phyloP scores from a whole-genome alignment of 768 basidiomycete genomes.

The Mycena chlorophos region DNA sequence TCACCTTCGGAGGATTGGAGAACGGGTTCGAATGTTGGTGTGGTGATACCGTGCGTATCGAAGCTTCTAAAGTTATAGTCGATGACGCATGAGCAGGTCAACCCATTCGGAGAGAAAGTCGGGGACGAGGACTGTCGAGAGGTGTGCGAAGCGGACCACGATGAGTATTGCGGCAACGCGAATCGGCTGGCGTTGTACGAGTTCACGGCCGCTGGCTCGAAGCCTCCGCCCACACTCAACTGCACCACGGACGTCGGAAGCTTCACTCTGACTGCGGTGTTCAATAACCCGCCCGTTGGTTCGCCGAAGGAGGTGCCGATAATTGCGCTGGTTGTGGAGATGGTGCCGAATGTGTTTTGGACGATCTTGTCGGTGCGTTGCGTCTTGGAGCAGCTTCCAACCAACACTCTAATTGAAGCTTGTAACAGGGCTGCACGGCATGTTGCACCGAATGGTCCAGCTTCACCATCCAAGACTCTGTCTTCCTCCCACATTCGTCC shows the following conservation, averaged over 20 bases:
- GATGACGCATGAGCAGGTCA: too few relatives aligned
- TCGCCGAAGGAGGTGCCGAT: constrained; percentile 33
- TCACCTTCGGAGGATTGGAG: constrained; percentile 46
- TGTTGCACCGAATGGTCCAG: constrained; percentile 47
- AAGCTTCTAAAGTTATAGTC: too few relatives aligned
- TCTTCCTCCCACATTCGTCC: constrained; percentile 40
- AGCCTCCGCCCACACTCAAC: constrained; percentile 25
- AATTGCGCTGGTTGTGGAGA: constrained; percentile 39
- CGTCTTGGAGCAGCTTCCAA: too few relatives aligned
- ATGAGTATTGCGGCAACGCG: constrained; percentile 41
- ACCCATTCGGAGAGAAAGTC: constrained; percentile 36
- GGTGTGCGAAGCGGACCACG: constrained; percentile 39
- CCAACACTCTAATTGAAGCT: too few relatives aligned
- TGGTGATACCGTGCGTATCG: too few relatives aligned
- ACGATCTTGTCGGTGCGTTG: constrained; percentile 42
- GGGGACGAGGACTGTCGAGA: constrained; percentile 42
- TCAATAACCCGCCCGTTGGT: constrained; percentile 34
- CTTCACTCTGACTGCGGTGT: constrained; percentile 39
- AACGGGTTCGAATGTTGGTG: constrained; percentile 51
- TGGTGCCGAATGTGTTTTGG: constrained; percentile 42
- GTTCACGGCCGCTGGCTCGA: constrained; percentile 29
- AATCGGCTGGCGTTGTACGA: constrained; percentile 41
- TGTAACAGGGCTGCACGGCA: constrained; percentile 37
- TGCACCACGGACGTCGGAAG: constrained; percentile 36
- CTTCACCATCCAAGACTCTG: constrained; percentile 39